phyloP scores from a whole-genome alignment of 257 asterid species.

The Henckelia pumila region DNA sequence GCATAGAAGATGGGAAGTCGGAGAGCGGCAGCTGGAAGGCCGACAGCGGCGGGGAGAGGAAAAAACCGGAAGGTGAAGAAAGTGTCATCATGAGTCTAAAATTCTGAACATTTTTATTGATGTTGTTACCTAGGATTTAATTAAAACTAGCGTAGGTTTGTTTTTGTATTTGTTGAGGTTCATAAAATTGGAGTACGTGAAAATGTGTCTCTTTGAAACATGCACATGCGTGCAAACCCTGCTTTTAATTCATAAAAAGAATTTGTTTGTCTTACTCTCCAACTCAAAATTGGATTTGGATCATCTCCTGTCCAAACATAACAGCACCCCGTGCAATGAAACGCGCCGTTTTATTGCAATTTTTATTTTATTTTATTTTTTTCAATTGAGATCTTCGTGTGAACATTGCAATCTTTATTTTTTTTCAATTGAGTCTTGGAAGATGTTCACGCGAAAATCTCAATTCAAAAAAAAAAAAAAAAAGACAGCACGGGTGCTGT shows the following conservation, averaged over 20 bases:
- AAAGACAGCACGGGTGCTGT: no score
- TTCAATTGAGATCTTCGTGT: no score
- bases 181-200: neutral
- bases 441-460: no score
- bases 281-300: no score
- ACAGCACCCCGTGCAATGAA: no score
- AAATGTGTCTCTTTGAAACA: neutral
- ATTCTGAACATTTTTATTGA: slow-evolving; percentile 31
- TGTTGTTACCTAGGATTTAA: neutral
- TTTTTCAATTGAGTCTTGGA: no score
- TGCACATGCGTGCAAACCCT: neutral
- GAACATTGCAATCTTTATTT: no score
- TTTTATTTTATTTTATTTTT: no score
- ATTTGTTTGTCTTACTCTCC: neutral
- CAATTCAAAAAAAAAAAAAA: no score
- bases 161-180: neutral
- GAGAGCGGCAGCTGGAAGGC: slow-evolving; percentile 91
- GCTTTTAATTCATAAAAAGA: no score
- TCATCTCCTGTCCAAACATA: no score
- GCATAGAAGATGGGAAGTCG: slow-evolving; percentile 86
- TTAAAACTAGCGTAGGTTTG: slow-evolving; percentile 5
- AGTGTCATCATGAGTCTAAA: slow-evolving; percentile 55
- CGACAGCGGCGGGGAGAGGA: slow-evolving; percentile 64
- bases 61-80: slow-evolving; percentile 48
- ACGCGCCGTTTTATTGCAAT: no score